Evolutionary conservation across 306 rosid species (phyloP).

Genomic region (Mimosa bimucronata): DNA sequence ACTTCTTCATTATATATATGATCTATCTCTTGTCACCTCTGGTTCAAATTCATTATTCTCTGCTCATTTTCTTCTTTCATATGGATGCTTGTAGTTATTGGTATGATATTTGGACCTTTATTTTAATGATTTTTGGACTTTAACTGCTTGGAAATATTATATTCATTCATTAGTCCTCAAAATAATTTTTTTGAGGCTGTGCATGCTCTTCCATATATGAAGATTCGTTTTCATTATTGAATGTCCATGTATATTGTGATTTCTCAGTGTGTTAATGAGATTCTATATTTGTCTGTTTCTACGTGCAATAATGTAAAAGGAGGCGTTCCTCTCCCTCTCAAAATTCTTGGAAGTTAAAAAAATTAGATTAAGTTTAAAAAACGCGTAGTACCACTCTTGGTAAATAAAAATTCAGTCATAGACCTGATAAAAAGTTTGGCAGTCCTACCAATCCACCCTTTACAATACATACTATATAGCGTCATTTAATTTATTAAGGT

Average conservation of each 20-base stretch:
- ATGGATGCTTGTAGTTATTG: not conserved
- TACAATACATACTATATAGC: too few species aligned
- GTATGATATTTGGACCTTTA: not conserved
- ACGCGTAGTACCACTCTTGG: not conserved
- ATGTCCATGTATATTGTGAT: not conserved
- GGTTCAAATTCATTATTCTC: not conserved
- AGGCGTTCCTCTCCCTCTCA: too few species aligned
- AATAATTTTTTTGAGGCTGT: not conserved
- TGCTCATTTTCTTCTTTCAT: not conserved
- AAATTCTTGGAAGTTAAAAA: too few species aligned
- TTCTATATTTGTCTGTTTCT: not conserved
- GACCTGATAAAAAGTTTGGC: not conserved
- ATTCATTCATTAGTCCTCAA: not conserved
- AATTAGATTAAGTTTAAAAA: not conserved
- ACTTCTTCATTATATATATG: too few species aligned
- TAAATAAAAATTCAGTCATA: not conserved
- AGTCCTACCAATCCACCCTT: not conserved
- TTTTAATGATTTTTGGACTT: not conserved
- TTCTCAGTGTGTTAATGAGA: not conserved
- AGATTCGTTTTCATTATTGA: not conserved
- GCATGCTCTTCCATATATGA: not conserved
- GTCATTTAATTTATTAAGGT: not conserved
- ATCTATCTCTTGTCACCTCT: not conserved
- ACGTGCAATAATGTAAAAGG: too few species aligned
- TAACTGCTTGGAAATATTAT: not conserved